Percentiles rank a stretch among this genome's conserved stretches.
Conservation (phyloP, 2,329 filamentous ascomycete genomes). For the Zopfia rhizophila region DNA sequence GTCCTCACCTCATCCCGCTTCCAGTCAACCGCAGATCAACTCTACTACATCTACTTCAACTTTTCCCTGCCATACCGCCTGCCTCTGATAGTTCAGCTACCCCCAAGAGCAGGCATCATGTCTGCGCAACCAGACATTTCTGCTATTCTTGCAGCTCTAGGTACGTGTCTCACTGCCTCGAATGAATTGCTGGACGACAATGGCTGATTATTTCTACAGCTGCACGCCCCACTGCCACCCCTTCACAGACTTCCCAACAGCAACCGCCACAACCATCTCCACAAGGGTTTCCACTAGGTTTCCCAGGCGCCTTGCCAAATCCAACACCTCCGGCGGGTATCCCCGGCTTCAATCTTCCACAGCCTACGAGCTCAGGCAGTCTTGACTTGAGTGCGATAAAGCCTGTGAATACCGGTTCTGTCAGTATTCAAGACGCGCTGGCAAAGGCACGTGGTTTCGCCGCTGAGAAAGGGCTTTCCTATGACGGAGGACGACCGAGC, state of each 20-base stretch:
- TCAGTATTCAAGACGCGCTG: conserved; percentile 85
- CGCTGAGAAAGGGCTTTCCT: conserved; percentile 76
- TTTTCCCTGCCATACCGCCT: too few relatives aligned
- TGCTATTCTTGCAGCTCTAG: conserved; percentile 51
- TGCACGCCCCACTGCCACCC: conserved; percentile 60
- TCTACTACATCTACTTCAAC: too few relatives aligned
- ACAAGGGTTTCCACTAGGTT: conserved; percentile 55
- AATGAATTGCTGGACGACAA: neutral
- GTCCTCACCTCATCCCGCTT: too few relatives aligned
- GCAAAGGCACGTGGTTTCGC: conserved; percentile 86
- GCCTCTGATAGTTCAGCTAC: too few relatives aligned
- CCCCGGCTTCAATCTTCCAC: conserved; percentile 66
- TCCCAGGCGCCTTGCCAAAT: conserved; percentile 54
- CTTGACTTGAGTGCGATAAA: conserved; percentile 84
- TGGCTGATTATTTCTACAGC: conserved; percentile 47
- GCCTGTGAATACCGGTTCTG: conserved; percentile 80
- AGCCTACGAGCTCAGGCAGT: conserved; percentile 77
- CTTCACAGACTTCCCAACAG: conserved; percentile 58
- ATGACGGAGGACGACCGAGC: conserved; percentile 55
- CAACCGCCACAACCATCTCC: conserved; percentile 53
- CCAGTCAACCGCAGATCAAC: too few relatives aligned
- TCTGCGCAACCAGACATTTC: conserved; percentile 49
- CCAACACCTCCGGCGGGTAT: conserved; percentile 53
- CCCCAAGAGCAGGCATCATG: conserved; percentile 36
- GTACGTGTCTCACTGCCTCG: conserved; percentile 31